Evolutionary conservation across 331 rosid species (phyloP).

Genomic region (Pyracantha coccinea): DNA sequence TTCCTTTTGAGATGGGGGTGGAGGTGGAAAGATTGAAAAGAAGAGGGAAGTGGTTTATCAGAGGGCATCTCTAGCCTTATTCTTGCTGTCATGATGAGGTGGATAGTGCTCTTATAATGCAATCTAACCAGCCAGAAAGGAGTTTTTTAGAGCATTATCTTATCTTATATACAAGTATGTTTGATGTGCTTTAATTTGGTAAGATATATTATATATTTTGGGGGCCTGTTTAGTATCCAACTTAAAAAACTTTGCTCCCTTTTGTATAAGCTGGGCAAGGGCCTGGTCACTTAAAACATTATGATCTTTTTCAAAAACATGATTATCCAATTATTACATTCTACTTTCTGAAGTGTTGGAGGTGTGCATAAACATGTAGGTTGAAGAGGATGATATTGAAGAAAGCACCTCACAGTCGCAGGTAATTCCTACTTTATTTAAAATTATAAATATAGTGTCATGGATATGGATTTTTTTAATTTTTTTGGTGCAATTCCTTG

Average conservation of each 20-base stretch:
- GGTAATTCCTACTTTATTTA: conserved; percentile 30
- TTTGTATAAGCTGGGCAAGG: no score
- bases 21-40: not conserved
- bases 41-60: not conserved
- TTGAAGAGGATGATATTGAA: conserved; percentile 51
- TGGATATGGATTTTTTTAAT: not conserved
- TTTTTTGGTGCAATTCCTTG: not conserved
- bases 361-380: conserved; percentile 32
- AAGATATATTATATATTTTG: not conserved
- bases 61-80: not conserved
- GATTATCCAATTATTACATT: not conserved
- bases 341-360: conserved; percentile 7
- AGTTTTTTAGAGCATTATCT: not conserved
- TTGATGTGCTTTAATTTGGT: not conserved
- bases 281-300: no score
- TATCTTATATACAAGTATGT: not conserved
- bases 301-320: no score
- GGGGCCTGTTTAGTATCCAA: no score
- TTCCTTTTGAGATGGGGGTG: not conserved
- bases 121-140: not conserved
- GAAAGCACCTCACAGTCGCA: conserved; percentile 67
- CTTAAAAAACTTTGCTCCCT: no score
- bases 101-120: not conserved
- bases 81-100: not conserved
- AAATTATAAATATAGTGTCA: not conserved